A percentile compares a stretch with the other conserved stretches of the same genome.
Conservation (phyloP, 2,329 filamentous ascomycete species). For the Fusarium sp. region DNA sequence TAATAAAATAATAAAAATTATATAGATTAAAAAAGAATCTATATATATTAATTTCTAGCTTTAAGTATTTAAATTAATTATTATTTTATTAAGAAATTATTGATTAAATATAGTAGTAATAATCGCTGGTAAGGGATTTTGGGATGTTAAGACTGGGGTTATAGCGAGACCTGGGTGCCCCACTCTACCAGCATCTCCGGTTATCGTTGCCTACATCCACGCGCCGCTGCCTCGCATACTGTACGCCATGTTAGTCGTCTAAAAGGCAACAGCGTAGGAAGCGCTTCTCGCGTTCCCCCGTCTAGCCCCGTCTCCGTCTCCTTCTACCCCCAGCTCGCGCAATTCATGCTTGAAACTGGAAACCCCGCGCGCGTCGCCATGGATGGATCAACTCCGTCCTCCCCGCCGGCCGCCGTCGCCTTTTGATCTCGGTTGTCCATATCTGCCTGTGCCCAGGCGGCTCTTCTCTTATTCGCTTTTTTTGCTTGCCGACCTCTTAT, state of each 20-base stretch:
- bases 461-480: background rate
- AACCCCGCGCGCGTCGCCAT: background rate
- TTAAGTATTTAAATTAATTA: no score
- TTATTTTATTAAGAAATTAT: no score
- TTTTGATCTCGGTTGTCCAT: background rate
- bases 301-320: background rate
- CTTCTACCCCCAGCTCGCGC: background rate
- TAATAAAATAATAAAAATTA: no score
- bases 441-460: background rate
- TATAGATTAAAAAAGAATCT: no score
- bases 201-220: conserved; percentile 8
- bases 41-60: no score
- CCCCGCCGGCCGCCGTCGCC: background rate
- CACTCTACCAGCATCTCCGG: background rate
- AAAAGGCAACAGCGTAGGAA: background rate
- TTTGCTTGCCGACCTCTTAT: background rate
- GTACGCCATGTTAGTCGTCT: background rate
- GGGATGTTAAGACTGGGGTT: no score
- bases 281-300: background rate
- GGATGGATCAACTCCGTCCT: conserved; percentile 9
- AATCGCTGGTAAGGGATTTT: no score
- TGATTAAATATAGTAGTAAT: no score
- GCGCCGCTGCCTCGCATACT: conserved; percentile 8
- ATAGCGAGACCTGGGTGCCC: no score
- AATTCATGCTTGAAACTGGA: conserved; percentile 1